Base-by-base conservation (phyloP, 179 eudicot species). In the Silene coronaria region DNA sequence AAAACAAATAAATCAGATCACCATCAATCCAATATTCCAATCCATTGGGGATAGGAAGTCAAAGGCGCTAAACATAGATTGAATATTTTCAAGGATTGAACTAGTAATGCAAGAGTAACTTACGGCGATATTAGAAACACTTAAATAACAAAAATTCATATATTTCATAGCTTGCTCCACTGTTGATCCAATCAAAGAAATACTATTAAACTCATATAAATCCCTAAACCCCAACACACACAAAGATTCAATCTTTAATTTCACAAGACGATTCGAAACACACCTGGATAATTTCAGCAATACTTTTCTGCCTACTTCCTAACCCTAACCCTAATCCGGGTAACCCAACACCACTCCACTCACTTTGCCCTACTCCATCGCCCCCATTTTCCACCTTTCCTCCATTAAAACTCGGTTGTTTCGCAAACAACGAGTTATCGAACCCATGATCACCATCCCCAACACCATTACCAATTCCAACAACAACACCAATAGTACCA, bases 221-320 rank as follows among this genome's bases (percentile, higher is more conserved):
- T 57, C 22, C 22, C 30, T 24, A 61, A 23, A 61, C 16, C 38
- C 5, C 14, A 51, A 14, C 19, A 3, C 14, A 51, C 57, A 14
- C n/a, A 14, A 51, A 51, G 57, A 51, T 51, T 51, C 57, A 51
- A 51, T 13, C 57, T 51, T 51, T 14, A 16, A 51, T 7, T 12
- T 4, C 14, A 17, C n/a, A 51, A 14, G 17, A 3, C 57, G 19
- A 51, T 51, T 51, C 17, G 19, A 51, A 51, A 8, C 36, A 27
- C 63, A 92, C 99, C 99, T 96, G 99, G 81, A 96, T 76, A 70
- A 93, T 91, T 66, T 93, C 98, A 74, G 97, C 97, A 83, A 96
- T 80, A 74, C 99, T 96, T 74, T 90, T 96, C 87, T 96, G 95
- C 79, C 91, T 93, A 80, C 87, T 84, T 58, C 96, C 97, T 65